Evolutionary conservation across 345 rosid species (phyloP).

Genomic region (Eutrema japonicum): DNA sequence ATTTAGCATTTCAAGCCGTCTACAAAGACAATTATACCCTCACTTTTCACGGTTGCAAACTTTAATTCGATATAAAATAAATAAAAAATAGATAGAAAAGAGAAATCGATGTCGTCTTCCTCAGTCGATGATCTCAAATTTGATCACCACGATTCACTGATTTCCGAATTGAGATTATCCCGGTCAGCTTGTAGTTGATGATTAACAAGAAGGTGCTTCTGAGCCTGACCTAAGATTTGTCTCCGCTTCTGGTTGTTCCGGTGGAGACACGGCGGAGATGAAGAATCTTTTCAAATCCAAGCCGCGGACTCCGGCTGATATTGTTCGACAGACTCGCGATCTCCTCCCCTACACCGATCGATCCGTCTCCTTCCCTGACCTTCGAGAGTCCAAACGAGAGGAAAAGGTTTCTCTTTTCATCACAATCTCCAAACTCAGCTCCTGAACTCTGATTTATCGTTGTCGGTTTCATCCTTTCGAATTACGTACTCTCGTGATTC

Average conservation of each 20-base stretch:
- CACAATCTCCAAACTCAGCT: not conserved
- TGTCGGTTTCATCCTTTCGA: not conserved
- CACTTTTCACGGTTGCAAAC: no score
- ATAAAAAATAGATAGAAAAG: no score
- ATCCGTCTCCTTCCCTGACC: constrained; percentile 42
- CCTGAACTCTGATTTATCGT: not conserved
- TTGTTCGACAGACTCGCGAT: constrained; percentile 80
- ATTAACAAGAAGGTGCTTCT: constrained; percentile 39
- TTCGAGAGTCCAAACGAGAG: constrained; percentile 61
- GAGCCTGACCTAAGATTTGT: not conserved
- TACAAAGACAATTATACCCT: no score
- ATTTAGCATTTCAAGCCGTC: no score
- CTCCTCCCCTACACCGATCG: constrained; percentile 64
- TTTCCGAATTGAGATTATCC: no score
- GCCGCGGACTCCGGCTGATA: constrained; percentile 80
- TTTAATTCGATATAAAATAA: no score
- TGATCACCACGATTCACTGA: no score
- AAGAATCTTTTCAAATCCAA: constrained; percentile 87
- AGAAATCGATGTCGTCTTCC: no score
- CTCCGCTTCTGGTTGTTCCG: constrained; percentile 23
- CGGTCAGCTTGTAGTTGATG: no score
- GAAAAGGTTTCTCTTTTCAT: constrained; percentile 54
- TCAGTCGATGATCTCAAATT: no score
- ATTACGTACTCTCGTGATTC: not conserved
- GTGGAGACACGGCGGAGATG: constrained; percentile 50